phyloP scores from a whole-genome alignment of 495 filamentous ascomycete genomes.

The Aspergillus sparsus region DNA sequence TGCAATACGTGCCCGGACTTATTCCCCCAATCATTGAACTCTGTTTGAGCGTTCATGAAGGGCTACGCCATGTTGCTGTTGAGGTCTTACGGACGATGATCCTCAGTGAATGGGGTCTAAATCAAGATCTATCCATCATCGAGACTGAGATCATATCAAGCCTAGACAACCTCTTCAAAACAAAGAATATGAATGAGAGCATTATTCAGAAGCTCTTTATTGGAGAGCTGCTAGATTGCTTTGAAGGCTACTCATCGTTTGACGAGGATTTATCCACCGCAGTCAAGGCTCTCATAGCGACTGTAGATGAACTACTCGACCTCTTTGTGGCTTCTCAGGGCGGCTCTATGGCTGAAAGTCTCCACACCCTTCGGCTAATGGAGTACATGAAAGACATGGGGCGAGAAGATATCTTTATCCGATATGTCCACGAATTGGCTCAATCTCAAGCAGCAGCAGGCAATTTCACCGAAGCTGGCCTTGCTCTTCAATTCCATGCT shows the following conservation, averaged over 20 bases:
- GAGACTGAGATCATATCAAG: constrained; percentile 97
- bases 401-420: constrained; percentile 94
- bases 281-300: constrained; percentile 74
- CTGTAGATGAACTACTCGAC: constrained; percentile 87
- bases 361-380: constrained; percentile 90
- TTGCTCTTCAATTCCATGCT: constrained; percentile 87
- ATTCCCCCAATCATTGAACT: constrained; percentile 91
- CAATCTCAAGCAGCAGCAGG: constrained; percentile 70
- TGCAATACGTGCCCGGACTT: constrained; percentile 93
- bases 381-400: constrained; percentile 97
- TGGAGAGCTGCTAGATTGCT: constrained; percentile 76
- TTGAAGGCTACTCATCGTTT: constrained; percentile 66
- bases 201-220: constrained; percentile 92
- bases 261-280: constrained; percentile 77
- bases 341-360: constrained; percentile 73
- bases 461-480: constrained; percentile 86
- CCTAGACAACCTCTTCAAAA: constrained; percentile 87
- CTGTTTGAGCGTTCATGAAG: constrained; percentile 93
- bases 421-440: constrained; percentile 93
- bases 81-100: constrained; percentile 97
- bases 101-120: constrained; percentile 96
- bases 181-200: constrained; percentile 81
- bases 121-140: constrained; percentile 85
- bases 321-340: constrained; percentile 91
- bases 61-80: constrained; percentile 83